Evolutionary conservation across 2,329 filamentous ascomycete genomes (phyloP), one percentile per base, ranked within the genome.

Genomic region (Hymenotorrendiella dingleyae): DNA sequence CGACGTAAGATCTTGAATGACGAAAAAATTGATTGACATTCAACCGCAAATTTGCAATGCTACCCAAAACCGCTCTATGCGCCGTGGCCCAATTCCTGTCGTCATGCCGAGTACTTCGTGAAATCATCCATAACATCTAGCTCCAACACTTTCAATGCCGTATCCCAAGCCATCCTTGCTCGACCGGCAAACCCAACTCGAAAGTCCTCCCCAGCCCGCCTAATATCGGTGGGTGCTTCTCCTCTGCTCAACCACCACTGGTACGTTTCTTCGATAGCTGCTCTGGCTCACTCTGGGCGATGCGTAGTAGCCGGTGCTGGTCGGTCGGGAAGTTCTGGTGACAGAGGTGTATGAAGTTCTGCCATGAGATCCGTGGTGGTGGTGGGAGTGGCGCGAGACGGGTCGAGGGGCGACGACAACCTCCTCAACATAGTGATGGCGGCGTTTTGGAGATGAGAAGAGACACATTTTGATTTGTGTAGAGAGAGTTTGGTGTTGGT

Each of bases 351-450:
- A 57, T 9, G 56, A 58, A 1, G 53, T 36, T 42, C 56, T 16
- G 17, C 47, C 46, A 26, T 50, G 32, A 29, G 45, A 40, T 11
- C 47, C 40, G 17, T 50, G 50, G 21, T 23, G 19, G 17, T 40
- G 37, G 12, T 54, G 49, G 17, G 49, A 51, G 30, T 49, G 50
- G 28, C 53, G 24, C 5, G 55, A 56, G 10, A 54, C 56, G 1
- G 56, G 54, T 20, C 56, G 49, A 35, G 52, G 52, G 4, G 55
- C 51, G 11, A 58, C 43, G 36, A 55, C 48, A 29, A 57, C 52
- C 47, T 56, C 54, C 45, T 58, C 56, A 22, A 52, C 49, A 33
- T 55, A 54, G 20, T 37, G 48, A 52, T 46, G 52, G 20, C 42
- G 55, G 34, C 38, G 49, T n/a, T 47, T 50, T 16, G 53, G 47